Evolutionary conservation across 306 rosid genomes (phyloP), one percentile per base, ranked within the genome.

Genomic region (Myrica gale): DNA sequence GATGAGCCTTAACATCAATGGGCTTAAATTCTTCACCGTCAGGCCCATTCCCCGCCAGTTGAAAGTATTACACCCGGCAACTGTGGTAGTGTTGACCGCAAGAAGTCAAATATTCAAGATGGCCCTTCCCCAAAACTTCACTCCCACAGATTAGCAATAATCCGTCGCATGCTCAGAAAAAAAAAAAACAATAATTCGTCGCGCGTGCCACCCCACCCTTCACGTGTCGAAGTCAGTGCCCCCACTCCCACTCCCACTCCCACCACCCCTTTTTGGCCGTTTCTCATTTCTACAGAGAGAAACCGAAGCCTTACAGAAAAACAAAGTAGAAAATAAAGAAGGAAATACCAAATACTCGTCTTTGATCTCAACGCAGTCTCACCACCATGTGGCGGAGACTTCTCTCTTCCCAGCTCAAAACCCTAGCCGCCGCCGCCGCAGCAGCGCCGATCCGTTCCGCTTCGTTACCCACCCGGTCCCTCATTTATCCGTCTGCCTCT

Each of bases 381-480:
- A 41, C 50, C 70, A 65, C 23, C 82, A 89, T 90, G 96, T 90
- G 90, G 88, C 92, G 98, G 79, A 87, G 89, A 76, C 68, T 92
- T 7, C 61, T 89, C 74, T 77, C 89, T 80, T 87, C 96, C 26
- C 84, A 85, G 0, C 88, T 91, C 86, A 84, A 83, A 88, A 73
- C 93, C 91, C 88, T 90, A 75, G 60, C 81, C 16, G 6, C 81
- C 10, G 58, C 74, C 4, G 47, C 82, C 58, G 57, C 83, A 41
- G 26, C 90, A 65, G 47, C 82, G 45, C 37, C 85, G 15, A 72
- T 78, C 76, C 89, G 93, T 87, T 88, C 87, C 78, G 77, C 76
- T 70, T 45, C 89, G 42, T 39, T 76, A 76, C 73, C 83, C 78
- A 16, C 82, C 62, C 84, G 86, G 41, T 79, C 70, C 65, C 19